Evolutionary conservation across 768 basidiomycete genomes (phyloP).

Genomic region (Phaeotremella skinneri): DNA sequence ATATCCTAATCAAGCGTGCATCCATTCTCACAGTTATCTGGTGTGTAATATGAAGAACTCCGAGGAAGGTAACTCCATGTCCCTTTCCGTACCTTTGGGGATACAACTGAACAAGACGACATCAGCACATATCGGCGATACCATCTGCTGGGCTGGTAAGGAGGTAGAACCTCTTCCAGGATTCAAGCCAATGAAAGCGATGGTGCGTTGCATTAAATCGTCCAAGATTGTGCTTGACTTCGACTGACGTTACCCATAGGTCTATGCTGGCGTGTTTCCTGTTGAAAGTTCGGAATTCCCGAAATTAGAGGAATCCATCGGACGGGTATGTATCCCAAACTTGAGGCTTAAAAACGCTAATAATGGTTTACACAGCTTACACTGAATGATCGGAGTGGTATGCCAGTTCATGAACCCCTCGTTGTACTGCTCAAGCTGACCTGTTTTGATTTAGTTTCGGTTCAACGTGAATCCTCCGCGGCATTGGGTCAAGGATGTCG

Average conservation of each 20-base stretch:
- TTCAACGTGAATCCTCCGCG: conserved; percentile 86
- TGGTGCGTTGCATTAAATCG: conserved; percentile 59
- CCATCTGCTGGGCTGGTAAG: conserved; percentile 71
- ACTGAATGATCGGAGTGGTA: conserved; percentile 50
- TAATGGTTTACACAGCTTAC: conserved; percentile 36
- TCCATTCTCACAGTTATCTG: conserved; percentile 27
- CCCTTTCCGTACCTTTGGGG: background rate
- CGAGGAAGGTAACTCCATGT: conserved; percentile 66
- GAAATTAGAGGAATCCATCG: conserved; percentile 94
- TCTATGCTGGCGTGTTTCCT: conserved; percentile 92
- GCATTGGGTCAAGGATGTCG: conserved; percentile 94
- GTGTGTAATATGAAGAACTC: conserved; percentile 99
- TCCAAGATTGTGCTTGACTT: conserved; percentile 2
- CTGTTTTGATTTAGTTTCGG: conserved; percentile 81
- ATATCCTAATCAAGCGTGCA: background rate
- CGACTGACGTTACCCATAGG: conserved; percentile 55
- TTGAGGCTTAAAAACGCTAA: conserved; percentile 8
- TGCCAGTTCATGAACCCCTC: conserved; percentile 5
- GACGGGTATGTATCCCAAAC: conserved; percentile 61
- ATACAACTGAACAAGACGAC: background rate
- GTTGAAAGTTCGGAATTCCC: conserved; percentile 85
- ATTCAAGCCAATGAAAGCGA: conserved; percentile 87
- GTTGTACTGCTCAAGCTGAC: conserved; percentile 59
- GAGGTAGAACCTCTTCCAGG: conserved; percentile 80
- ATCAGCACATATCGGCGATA: conserved; percentile 72